Percentiles rank a stretch among this genome's conserved stretches.
Conservation (phyloP, 306 rosid genomes). For the Mimosa bimucronata region DNA sequence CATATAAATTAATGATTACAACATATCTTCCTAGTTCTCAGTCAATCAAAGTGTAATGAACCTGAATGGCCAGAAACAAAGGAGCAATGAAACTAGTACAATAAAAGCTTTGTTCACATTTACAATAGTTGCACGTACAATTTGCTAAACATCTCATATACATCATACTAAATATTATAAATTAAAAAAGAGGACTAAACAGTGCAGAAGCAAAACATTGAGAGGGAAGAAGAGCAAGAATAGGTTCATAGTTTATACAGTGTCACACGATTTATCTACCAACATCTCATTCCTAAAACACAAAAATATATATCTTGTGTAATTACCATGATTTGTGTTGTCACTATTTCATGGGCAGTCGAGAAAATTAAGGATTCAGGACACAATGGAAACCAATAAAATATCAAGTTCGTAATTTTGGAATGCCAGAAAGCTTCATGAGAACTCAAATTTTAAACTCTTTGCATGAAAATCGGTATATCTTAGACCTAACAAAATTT, state of each 20-base stretch:
- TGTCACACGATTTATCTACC: constrained; percentile 17
- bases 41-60: constrained; percentile 26
- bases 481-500: background rate
- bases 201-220: constrained; percentile 9
- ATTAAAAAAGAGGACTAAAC: constrained; percentile 7
- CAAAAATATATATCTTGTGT: constrained; percentile 22
- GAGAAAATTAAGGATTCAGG: constrained; percentile 21
- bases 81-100: constrained; percentile 24
- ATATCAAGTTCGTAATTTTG: constrained; percentile 28
- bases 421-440: constrained; percentile 27
- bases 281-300: constrained; percentile 29
- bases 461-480: constrained; percentile 17
- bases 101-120: background rate
- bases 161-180: constrained; percentile 12
- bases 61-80: background rate
- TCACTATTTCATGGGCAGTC: constrained; percentile 22
- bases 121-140: constrained; percentile 16
- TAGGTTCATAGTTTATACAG: constrained; percentile 16
- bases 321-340: constrained; percentile 18
- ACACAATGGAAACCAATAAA: constrained; percentile 32
- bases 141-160: constrained; percentile 25
- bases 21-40: constrained; percentile 9
- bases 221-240: background rate
- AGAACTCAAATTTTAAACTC: constrained; percentile 22
- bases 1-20: constrained; percentile 25